Base-by-base conservation (phyloP, 179 eudicot genomes). In the Silene coronaria region DNA sequence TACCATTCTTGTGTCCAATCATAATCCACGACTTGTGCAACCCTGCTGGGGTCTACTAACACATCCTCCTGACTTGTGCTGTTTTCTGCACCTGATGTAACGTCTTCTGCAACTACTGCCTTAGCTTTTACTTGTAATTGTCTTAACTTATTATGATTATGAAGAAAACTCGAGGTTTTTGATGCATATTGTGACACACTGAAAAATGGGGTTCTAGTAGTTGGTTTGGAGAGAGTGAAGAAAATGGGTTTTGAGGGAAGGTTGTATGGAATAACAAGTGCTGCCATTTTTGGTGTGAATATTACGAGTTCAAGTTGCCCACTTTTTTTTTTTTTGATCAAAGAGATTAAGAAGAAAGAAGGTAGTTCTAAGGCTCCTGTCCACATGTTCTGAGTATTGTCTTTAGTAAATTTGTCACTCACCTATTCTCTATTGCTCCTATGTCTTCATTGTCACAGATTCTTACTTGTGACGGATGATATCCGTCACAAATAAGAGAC, bases 1-100 rank as follows among this genome's bases (percentile, higher is more conserved):
- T 94, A 94, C 97, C 98, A 94, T 79, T 94, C 98, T 73, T 88
- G 86, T 0, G 90, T 91, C 98, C 98, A 94, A 72, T 92, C 91
- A 75, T 90, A 94, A 2, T 78, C 88, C 14, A 57, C 91, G 66
- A 73, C 82, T 70, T 85, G 84, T 79, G 80, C 81, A 67, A 77
- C 28, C 73, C 84, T 84, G 11, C 58, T 70, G 65, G 84, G 80
- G 30, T 78, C 82, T 77, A 81, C 82, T 8, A 86, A 27, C 30
- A 82, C 80, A 53, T 79, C 82, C 8, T 61, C 82, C 5, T 72
- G 76, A 24, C 73, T 46, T 28, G 4, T 67, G 5, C 19, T 55
- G 7, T 67, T 57, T 11, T 10, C 65, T 64, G 80, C 45, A 70
- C 14, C 66, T 67, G 66, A 22, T 7, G 28, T 23, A 61, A 51